Evolutionary conservation across 305 asterid genomes (phyloP), one percentile per base, ranked within the genome.

Genomic region (Fraxinus latifolia): DNA sequence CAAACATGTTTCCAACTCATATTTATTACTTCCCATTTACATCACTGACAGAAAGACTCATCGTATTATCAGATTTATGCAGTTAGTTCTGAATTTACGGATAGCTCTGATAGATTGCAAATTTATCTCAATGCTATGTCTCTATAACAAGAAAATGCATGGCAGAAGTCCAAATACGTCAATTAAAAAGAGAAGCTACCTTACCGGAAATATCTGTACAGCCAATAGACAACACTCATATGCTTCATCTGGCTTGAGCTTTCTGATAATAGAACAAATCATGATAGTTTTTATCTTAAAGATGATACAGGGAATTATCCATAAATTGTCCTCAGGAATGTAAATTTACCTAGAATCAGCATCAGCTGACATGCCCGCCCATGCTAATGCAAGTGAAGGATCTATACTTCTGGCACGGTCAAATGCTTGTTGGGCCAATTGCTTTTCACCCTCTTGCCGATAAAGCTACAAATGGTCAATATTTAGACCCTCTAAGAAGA

Each of bases 311-410:
- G 21, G 21, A 31, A 85, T 71, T 17, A 79, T 77, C 27, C 23
- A 67, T 67, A 76, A 33, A 23, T 32, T 36, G 68, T 68, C 79
- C 75, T 79, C 68, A 80, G 80, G 65, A 78, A 81, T 34, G 47
- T 21, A 77, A 78, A 84, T 70, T 65, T 90, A 94, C 97, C 99
- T 92, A 74, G 87, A 82, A 79, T 77, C 90, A 50, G 94, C 95
- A 94, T 96, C 99, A 78, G 98, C 98, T 36, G 99, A 90, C 98
- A 96, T 94, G 88, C 99, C 98, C 77, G 98, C 98, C 98, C 99
- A 96, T 23, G 99, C 97, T 85, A 96, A 84, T 78, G 97, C 93
- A 87, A 96, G 98, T 65, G 97, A 90, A 78, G 98, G 99, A 87
- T 96, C 98, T 85, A 96, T 96, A 87, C 99, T 96, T 89, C 99